Evolutionary conservation across 345 rosid species (phyloP).

Genomic region (Nephelium lappaceum): DNA sequence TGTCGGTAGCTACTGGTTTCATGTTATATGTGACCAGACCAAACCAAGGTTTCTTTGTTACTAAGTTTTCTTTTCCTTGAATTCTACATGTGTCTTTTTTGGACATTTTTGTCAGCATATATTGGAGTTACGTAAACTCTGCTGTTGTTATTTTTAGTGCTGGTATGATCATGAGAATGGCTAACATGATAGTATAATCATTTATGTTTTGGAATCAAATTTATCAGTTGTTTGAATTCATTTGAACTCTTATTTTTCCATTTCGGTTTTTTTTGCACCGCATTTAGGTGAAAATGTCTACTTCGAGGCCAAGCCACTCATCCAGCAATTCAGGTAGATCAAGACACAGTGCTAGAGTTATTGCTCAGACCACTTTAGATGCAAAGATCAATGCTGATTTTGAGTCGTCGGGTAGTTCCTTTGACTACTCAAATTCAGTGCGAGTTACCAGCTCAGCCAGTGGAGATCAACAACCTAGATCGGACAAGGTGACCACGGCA

Average conservation of each 20-base stretch:
- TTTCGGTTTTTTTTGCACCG: background rate
- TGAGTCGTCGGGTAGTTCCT: conserved; percentile 88
- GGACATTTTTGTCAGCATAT: background rate
- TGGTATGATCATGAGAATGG: background rate
- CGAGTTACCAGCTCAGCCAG: conserved; percentile 45
- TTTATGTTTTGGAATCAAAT: background rate
- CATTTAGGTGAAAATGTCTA: conserved; percentile 60
- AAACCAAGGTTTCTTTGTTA: background rate
- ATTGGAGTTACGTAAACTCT: background rate
- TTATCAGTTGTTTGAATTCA: background rate
- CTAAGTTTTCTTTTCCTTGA: conserved; percentile 3
- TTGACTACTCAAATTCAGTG: conserved; percentile 86
- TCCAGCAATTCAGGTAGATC: conserved; percentile 72
- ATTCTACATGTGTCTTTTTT: background rate
- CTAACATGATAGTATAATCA: background rate
- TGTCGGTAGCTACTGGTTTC: background rate
- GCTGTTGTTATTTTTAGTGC: background rate
- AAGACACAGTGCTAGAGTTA: conserved; percentile 77
- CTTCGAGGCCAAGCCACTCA: conserved; percentile 78
- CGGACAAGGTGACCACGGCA: conserved; percentile 84
- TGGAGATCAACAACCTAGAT: conserved; percentile 59
- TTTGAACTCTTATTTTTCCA: background rate
- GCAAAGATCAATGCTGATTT: conserved; percentile 92
- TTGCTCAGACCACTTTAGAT: conserved; percentile 92
- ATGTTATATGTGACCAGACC: background rate